Conservation (phyloP, 1,284 basidiomycete species). For the Flammula alnicola region DNA sequence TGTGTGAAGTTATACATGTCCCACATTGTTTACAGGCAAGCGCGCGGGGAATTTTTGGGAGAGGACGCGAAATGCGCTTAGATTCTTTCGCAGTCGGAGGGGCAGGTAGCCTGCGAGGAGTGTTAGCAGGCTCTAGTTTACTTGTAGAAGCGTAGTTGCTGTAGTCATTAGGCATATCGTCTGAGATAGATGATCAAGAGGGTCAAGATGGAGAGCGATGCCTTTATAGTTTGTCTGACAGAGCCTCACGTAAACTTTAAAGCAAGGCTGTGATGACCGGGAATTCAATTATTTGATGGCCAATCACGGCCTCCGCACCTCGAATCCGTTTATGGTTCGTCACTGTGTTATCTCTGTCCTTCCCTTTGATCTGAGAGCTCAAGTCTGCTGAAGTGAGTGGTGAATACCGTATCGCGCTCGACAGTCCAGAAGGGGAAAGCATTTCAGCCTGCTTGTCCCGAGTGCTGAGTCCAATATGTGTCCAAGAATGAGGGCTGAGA, state of each 20-base stretch:
- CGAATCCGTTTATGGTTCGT: too few species aligned
- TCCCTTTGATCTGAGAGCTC: too few species aligned
- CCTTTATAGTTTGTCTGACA: conserved; percentile 2
- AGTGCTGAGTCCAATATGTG: too few species aligned
- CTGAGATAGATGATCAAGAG: conserved; percentile 1
- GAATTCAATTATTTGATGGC: neutral
- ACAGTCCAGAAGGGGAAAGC: too few species aligned
- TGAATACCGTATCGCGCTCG: too few species aligned
- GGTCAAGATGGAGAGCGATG: neutral
- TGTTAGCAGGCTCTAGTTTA: conserved; percentile 21
- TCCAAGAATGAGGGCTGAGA: neutral
- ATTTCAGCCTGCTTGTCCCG: too few species aligned
- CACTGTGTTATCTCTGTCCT: too few species aligned
- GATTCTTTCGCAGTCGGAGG: conserved; percentile 24
- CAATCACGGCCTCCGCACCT: too few species aligned
- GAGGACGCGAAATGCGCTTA: conserved; percentile 38
- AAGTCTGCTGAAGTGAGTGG: too few species aligned
- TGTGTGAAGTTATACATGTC: conserved; percentile 47
- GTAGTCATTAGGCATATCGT: conserved; percentile 17
- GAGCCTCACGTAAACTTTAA: too few species aligned
- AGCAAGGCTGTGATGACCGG: conserved; percentile 12
- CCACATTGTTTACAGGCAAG: conserved; percentile 49
- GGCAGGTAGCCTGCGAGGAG: conserved; percentile 30
- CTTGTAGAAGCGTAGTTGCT: conserved; percentile 16
- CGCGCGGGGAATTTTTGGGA: conserved; percentile 45